Evolutionary conservation across 2,329 filamentous ascomycete species (phyloP), one percentile per base, ranked within the genome.

Genomic region (Fusarium foetens): DNA sequence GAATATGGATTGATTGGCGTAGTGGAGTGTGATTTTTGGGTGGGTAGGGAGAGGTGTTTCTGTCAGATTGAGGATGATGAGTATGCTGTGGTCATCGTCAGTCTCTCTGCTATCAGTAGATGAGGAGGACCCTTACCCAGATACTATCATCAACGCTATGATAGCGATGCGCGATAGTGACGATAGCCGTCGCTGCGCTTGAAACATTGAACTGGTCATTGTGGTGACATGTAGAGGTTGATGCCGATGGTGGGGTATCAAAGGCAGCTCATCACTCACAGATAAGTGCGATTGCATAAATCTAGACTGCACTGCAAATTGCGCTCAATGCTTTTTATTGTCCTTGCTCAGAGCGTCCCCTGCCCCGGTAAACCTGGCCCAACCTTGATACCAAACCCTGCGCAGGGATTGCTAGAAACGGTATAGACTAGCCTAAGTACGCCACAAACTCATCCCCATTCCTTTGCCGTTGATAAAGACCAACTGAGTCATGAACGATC

Each of bases 131-230:
- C 2, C 4, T 33, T 35, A 49, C 46, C 46, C n/a, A 2, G 21
- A 49, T 0, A 49, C 11, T 8, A 3, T 10, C 0, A 49, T 23
- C 1, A 49, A 1, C 1, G 6, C n/a, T 2, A 49, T 3, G 2
- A 49, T 33, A 1, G 46, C n/a, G 10, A 49, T 49, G 8, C 46
- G 46, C 1, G 46, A 49, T 3, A 23, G 16, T 23, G n/a, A 49
- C 21, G 46, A 49, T 9, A 49, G 2, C 11, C 7, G 46, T 14
- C 46, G 46, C n/a, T 23, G 29, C 29, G 29, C 46, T 23, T 13
- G 16, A 0, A 49, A 49, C 8, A 49, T 7, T 25, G 10, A 13
- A 9, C 3, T 13, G 4, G 23, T 23, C 46, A 49, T 49, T 8
- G 29, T 29, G 27, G 12, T 16, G 19, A 8, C 25, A 16, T 16